Evolutionary conservation across 345 rosid species (phyloP), one percentile per base, ranked within the genome.

Genomic region (Euphorbia tirucalli): DNA sequence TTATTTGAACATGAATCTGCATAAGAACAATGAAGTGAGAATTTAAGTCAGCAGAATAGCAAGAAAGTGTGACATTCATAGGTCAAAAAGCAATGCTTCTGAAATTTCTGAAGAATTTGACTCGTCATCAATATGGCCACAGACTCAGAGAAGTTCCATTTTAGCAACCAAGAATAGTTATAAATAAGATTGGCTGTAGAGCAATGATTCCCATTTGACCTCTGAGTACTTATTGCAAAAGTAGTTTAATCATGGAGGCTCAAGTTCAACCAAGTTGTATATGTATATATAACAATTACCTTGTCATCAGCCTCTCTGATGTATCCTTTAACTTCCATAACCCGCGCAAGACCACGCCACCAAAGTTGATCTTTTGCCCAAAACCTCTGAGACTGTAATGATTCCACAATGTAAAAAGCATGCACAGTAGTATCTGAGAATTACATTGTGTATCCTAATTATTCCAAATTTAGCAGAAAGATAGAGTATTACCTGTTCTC

Each of bases 281-380:
- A 50, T 44, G 10, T 27, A 11, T 58, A 22, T n/a, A 27, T 19
- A 15, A 22, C 9, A 27, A 24, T 61, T 85, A 91, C 97, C 92
- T 83, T 83, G 76, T 69, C 78, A 74, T 86, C 84, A 18, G 86
- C 79, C 74, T 93, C 91, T 77, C 78, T 79, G 79, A 91, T 87
- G 83, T 80, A 93, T 41, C 92, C 96, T 78, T 84, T 78, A 37
- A 68, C 76, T 87, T 91, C 97, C 88, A 93, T 69, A 64, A 88
- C 86, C 61, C 96, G 92, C 59, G 90, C 90, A 74, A 93, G 89
- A 76, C 98, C 96, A 79, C 65, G 88, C 97, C 97, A 93, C 97
- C 98, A 93, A 46, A 88, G 60, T 56, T 71, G 75, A 82, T 89
- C 90, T 39, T 70, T 85, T 48, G 87, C 84, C 70, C 78, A 71